A percentile compares a stretch with the other conserved stretches of the same genome.
Evolutionary conservation across 352 stramenopile genomes (phyloP).

Genomic region (Peronospora destructor): DNA sequence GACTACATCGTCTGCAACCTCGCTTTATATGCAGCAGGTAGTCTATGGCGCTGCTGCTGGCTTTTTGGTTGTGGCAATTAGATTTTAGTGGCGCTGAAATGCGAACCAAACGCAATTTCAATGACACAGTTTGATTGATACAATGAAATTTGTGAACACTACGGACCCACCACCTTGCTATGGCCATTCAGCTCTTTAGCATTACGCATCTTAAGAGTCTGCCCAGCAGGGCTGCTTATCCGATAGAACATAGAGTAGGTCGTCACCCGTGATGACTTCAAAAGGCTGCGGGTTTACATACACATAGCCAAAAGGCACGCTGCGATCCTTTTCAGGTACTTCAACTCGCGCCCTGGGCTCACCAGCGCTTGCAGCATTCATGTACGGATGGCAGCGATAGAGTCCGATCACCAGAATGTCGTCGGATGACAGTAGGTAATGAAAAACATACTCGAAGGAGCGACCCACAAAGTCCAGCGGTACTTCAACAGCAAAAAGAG

Average conservation of each 20-base stretch:
- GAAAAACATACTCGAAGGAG: slow-evolving; percentile 77
- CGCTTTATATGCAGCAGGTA: too few species aligned
- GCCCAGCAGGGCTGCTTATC: slow-evolving; percentile 76
- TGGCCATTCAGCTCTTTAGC: not conserved
- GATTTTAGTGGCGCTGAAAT: not conserved
- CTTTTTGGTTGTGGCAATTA: too few species aligned
- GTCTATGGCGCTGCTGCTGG: too few species aligned
- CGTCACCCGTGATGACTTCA: slow-evolving; percentile 71
- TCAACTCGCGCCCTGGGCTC: slow-evolving; percentile 37
- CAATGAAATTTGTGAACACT: not conserved
- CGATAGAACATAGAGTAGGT: slow-evolving; percentile 78
- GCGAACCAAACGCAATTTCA: not conserved
- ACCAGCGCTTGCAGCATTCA: slow-evolving; percentile 10
- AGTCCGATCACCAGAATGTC: slow-evolving; percentile 71
- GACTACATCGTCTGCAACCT: too few species aligned
- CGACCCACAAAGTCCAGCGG: slow-evolving; percentile 75
- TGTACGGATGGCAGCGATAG: slow-evolving; percentile 68
- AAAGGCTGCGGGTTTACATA: slow-evolving; percentile 77
- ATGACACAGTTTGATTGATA: not conserved
- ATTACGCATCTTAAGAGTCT: slow-evolving; percentile 13
- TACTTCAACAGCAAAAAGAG: slow-evolving; percentile 75
- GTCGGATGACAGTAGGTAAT: slow-evolving; percentile 74
- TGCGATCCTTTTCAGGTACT: slow-evolving; percentile 54
- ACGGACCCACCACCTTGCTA: not conserved
- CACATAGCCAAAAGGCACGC: slow-evolving; percentile 73